phyloP scores from a whole-genome alignment of 495 filamentous ascomycete species.

The Annulohypoxylon bovei region DNA sequence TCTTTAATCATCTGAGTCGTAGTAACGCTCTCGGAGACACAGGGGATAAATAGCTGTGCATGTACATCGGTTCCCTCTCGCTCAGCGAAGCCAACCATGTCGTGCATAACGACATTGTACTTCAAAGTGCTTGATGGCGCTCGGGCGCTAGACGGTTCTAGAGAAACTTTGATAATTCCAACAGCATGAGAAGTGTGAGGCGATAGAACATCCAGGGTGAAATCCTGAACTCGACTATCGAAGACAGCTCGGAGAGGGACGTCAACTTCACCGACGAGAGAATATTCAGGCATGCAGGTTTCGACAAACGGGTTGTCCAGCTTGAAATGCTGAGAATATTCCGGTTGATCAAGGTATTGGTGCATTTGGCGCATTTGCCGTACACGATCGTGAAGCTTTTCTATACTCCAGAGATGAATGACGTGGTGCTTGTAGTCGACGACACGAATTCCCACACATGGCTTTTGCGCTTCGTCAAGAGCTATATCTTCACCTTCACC shows the following conservation, averaged over 20 bases:
- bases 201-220: constrained; percentile 85
- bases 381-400: constrained; percentile 89
- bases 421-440: constrained; percentile 90
- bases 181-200: constrained; percentile 92
- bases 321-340: constrained; percentile 85
- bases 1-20: constrained; percentile 94
- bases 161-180: constrained; percentile 86
- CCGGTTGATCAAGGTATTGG: constrained; percentile 93
- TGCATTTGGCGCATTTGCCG: constrained; percentile 95
- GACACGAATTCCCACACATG: constrained; percentile 89
- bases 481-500: constrained; percentile 83
- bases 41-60: constrained; percentile 93
- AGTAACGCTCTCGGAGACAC: constrained; percentile 90
- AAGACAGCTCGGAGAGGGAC: constrained; percentile 94
- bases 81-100: constrained; percentile 95
- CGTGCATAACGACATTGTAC: constrained; percentile 99
- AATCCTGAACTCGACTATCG: constrained; percentile 93
- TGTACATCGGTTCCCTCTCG: constrained; percentile 96
- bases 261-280: constrained; percentile 91
- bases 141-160: constrained; percentile 94
- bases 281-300: constrained; percentile 88
- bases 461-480: constrained; percentile 84
- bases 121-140: constrained; percentile 93
- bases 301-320: constrained; percentile 89
- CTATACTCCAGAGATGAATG: constrained; percentile 91